Evolutionary conservation across 1,284 basidiomycete species (phyloP), one percentile per base, ranked within the genome.

Genomic region (Ceratobasidium sp.): DNA sequence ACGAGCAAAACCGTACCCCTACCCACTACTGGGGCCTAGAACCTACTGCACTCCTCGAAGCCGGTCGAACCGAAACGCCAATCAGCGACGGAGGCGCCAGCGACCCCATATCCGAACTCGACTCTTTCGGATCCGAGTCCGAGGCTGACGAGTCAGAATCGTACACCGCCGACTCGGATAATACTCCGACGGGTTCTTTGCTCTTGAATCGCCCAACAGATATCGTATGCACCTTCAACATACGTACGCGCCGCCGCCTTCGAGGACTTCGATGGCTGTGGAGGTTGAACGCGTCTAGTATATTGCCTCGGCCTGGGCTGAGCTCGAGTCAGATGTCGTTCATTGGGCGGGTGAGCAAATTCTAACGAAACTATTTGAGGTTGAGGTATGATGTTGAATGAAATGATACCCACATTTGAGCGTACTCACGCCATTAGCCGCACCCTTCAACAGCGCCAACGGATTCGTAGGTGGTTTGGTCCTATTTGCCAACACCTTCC

Each of bases 161-260:
- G n/a, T 49, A 26, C n/a, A n/a, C n/a, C n/a, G 60, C 51, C 15
- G 76, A 56, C 31, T 68, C 54, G 51, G 68, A 51, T 33, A 76
- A 58, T 45, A 56, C 54, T 58, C 56, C 45, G n/a, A 49, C 63
- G 13, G 51, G 49, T 49, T 65, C 47, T 58, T 80, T 80, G 39
- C 74, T 76, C 11, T 80, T 81, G 75, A 86, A 93, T 89, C 85
- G 95, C 94, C 96, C 96, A 98, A n/a, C n/a, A n/a, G n/a, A n/a
- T n/a, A n/a, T n/a, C n/a, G n/a, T n/a, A n/a, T n/a, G 85, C 96
- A 98, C 76, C 92, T 89, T 80, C 93, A 89, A 83, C 96, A 98
- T 0, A 95, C 94, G 78, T 98, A 97, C 85, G 92, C 93, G 81
- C 98, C 98, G 80, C 97, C 95, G 0, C 95, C 95, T 79, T 98